Evolutionary conservation across 75 land plant species (phyloP), one percentile per base, ranked within the genome.

Genomic region (Sequoia sempervirens): DNA sequence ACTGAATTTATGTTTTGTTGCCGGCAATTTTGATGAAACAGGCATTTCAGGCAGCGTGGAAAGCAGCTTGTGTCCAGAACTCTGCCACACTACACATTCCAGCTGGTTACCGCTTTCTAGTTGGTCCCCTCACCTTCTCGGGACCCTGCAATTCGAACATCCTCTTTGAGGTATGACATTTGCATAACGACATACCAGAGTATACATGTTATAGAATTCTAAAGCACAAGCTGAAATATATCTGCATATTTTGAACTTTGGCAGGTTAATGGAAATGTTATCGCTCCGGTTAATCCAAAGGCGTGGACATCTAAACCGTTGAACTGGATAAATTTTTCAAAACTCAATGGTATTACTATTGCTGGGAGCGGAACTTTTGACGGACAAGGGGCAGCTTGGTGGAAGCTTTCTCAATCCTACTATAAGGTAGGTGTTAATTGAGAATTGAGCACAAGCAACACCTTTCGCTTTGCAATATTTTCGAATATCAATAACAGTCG

Each of bases 21-120:
- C 9, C 7, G 15, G 23, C 61, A 18, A 56, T 56, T 37, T 9
- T 2, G 4, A 36, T 12, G 11, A 74, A 82, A 85, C 92, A 94
- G 93, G 98, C 98, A 76, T 96, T 96, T 58, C 74, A 85, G 68
- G 88, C 84, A 32, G 94, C 97, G 45, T 96, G 98, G 97, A 83
- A 85, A 14, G 87, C 88, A 32, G 97, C 97, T 13, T 96, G 98
- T 70, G 85, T 81, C 26, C 87, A 84, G 61, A 88, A 85, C 80
- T 89, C 79, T 13, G 88, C 98, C 41, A 88, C 87, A 12, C 46
- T 96, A n/a, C 47, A 81, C 20, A 95, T 96, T 32, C 98, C 98
- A 30, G 80, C 89, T 20, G 84, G 84, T 4, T 92, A 41, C 79
- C 81, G 79, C 34, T 96, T 95, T 83, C 90, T 95, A 4, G 94